Conservation (phyloP, 2,329 filamentous ascomycete genomes). For the Blastomyces parvus region DNA sequence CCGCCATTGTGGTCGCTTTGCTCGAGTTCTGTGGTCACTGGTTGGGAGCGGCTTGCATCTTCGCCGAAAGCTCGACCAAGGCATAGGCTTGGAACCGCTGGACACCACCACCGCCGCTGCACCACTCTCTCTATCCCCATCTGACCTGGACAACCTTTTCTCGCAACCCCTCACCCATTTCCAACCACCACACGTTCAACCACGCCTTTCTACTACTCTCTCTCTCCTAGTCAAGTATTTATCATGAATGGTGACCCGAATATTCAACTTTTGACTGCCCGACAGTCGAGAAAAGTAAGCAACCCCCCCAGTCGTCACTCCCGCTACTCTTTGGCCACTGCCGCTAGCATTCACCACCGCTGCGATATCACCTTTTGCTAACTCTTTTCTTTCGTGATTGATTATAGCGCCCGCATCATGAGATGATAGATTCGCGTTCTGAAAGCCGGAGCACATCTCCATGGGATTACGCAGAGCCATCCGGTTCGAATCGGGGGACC, state of each 20-base stretch:
- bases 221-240: background rate
- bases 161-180: background rate
- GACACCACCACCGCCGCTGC: background rate
- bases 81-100: background rate
- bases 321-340: background rate
- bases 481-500: slow-evolving; percentile 10
- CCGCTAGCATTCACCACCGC: background rate
- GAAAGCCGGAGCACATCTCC: slow-evolving; percentile 20
- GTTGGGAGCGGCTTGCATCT: background rate
- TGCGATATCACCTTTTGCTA: background rate
- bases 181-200: background rate
- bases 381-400: slow-evolving; percentile 15
- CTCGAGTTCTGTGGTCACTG: background rate
- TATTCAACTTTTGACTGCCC: slow-evolving; percentile 29
- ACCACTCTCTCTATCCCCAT: background rate
- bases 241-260: slow-evolving; percentile 31
- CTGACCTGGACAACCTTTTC: background rate
- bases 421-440: slow-evolving; percentile 28
- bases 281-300: slow-evolving; percentile 30
- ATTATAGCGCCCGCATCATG: slow-evolving; percentile 26
- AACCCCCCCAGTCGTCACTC: slow-evolving; percentile 2
- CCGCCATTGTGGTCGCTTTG: background rate
- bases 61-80: background rate
- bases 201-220: background rate
- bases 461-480: slow-evolving; percentile 15